Base-by-base conservation (phyloP, 2,329 filamentous ascomycete species). In the Furcasterigmium furcatum region DNA sequence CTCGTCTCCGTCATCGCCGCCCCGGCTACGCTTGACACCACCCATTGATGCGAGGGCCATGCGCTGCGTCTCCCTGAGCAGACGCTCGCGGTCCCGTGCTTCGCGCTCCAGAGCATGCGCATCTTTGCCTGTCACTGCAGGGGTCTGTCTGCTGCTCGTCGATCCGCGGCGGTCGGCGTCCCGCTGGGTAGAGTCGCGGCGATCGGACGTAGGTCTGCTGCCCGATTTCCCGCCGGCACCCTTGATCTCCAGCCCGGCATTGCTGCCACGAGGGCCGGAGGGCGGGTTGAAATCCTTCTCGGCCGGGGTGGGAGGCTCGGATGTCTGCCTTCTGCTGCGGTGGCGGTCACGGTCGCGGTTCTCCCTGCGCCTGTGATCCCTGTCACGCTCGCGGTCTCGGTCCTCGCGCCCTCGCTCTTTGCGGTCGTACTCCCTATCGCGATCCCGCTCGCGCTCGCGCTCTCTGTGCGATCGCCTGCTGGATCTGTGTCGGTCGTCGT, bases 41-140 rank as follows among this genome's bases (percentile, higher is more conserved):
- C 66, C 64, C 24, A 76, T 56, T 43, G 73, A 67, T 3, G 71
- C 62, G 43, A 82, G 60, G 38, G 81, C 73, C 63, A 85, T 79
- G 29, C 80, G 76, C 63, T 88, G 82, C 32, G 82, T 80, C 63
- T 89, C 85, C 56, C 84, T 85, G 12, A 85, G 70, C 43, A 87
- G 69, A 21, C 85, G 73, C 61, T 87, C 83, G 38, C 83, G 74
- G 56, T 85, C 77, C 14, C 82, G 71, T 12, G 79, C 79, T 58
- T 87, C 84, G 19, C 85, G 80, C 62, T 89, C 85, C 0, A 84
- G 70, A 2, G 85, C 84, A 61, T 88, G 84, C n/a, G 80, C 74
- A 52, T 87, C 82, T 48, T 71, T 73, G 32, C 53, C 35, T 22
- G 52, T 42, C 22, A 55, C 41, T 38, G 43, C n/a, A n/a, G n/a